Conservation (phyloP, 768 basidiomycete species). For the Artomyces pyxidatus region DNA sequence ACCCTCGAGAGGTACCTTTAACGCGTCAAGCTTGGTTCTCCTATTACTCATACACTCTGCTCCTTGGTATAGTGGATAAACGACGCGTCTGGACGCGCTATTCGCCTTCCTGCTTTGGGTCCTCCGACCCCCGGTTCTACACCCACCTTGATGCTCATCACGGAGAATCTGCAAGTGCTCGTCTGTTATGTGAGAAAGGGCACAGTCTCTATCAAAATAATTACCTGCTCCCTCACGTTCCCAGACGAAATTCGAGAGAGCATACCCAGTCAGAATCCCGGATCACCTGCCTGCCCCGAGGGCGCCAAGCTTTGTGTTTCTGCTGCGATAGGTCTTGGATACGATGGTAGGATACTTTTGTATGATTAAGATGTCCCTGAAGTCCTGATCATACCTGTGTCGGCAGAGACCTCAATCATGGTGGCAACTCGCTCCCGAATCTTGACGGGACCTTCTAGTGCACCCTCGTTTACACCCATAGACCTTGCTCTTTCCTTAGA, state of each 20-base stretch:
- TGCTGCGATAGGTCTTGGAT: slow-evolving; percentile 14
- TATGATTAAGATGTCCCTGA: background rate
- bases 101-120: slow-evolving; percentile 14
- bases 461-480: slow-evolving; percentile 2
- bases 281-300: background rate
- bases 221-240: slow-evolving; percentile 13
- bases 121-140: slow-evolving; percentile 7
- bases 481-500: slow-evolving; percentile 6
- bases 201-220: slow-evolving; percentile 1
- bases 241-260: slow-evolving; percentile 8
- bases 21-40: no score
- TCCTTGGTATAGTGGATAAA: slow-evolving; percentile 11
- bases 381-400: background rate
- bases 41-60: no score
- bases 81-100: slow-evolving; percentile 1
- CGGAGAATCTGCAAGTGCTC: slow-evolving; percentile 10
- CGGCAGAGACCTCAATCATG: slow-evolving; percentile 11
- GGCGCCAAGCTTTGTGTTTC: slow-evolving; percentile 7
- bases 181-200: slow-evolving; percentile 1
- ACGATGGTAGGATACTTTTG: slow-evolving; percentile 8
- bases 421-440: slow-evolving; percentile 14
- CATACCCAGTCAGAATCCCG: background rate
- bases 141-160: slow-evolving; percentile 10
- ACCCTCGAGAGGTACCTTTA: slow-evolving; percentile 52
- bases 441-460: slow-evolving; percentile 1